Base-by-base conservation (phyloP, 176 grass and related monocot species). In the Avena eriantha region DNA sequence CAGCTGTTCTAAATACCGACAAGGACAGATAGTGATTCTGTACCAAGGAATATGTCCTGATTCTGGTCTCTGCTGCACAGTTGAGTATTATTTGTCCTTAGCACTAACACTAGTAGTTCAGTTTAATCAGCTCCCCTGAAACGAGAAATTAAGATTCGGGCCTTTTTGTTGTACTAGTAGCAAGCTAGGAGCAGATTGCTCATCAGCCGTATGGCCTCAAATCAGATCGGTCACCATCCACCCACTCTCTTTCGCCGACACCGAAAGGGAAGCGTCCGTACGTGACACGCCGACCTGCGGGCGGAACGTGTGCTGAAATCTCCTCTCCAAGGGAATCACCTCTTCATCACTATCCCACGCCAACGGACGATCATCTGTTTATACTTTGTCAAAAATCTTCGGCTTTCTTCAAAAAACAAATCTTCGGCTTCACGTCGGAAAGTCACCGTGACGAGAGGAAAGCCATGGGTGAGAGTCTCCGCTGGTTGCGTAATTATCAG, bases 61-160 rank as follows among this genome's bases (percentile, higher is more conserved):
- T 67, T 2, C 8, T 75, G 69, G 8, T 34, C 45, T 12, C 43
- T 51, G 61, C 43, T 51, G 61, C 88, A 54, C 11, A 17, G 69
- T 22, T 69, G 67, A 50, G 47, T 49, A 9, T 80, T 49, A 9
- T 80, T 84, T 68, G 89, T 84, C 49, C n/a, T 75, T 76, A 77
- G 41, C 51, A 77, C 10, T 14, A 64, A 31, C 47, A 74, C 55
- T 49, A 74, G 46, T 49, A 74, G 71, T 79, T 74, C 49, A 74
- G 7, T 34, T 24, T 66, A 22, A 11, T 23, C 8, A 1, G 43
- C 39, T 82, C 51, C 36, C 5, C 2, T 48, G 69, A 58, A 13
- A 22, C 75, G 33, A 73, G 54, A 61, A 41, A 66, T n/a, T 34
- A 63, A 65, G 89, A 65, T 87, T 72, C 74, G 19, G 8, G 16